phyloP scores from a whole-genome alignment of 2,329 filamentous ascomycete species.

The Sarocladium oryzae region DNA sequence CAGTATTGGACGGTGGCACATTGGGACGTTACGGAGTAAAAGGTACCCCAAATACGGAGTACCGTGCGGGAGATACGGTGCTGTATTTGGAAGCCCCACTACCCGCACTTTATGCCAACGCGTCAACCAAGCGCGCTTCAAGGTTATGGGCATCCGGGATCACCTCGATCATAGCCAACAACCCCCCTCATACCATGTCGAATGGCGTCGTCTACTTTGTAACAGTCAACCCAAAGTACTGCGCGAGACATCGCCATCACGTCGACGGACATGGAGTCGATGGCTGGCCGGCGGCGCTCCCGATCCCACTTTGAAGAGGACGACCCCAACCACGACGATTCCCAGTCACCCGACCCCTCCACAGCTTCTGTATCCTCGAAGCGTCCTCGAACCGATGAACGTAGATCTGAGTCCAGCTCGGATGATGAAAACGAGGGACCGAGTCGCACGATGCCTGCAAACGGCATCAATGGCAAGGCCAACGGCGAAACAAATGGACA shows the following conservation, averaged over 20 bases:
- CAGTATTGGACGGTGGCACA: no score
- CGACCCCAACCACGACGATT: constrained; percentile 23
- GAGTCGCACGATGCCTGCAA: constrained; percentile 11
- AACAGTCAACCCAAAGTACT: background rate
- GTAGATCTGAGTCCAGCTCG: background rate
- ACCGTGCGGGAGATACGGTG: no score
- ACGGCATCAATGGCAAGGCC: constrained; percentile 10
- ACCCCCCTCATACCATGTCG: background rate
- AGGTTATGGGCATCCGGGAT: no score
- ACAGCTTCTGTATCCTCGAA: constrained; percentile 13
- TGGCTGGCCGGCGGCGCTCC: constrained; percentile 31
- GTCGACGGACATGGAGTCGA: background rate
- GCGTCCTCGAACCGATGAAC: constrained; percentile 10
- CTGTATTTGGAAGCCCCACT: no score
- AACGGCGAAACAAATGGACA: no score
- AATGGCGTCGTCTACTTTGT: no score
- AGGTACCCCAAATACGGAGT: no score
- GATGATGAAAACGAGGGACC: constrained; percentile 2
- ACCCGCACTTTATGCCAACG: no score
- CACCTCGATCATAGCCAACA: no score
- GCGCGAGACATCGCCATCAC: background rate
- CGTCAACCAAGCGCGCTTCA: no score
- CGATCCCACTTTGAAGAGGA: constrained; percentile 35
- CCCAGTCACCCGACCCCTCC: constrained; percentile 20
- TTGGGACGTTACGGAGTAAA: no score